A percentile compares a stretch with the other conserved stretches of the same genome.
Conservation (phyloP, 176 grass and related monocot species). For the Ampelocalamus luodianensis region DNA sequence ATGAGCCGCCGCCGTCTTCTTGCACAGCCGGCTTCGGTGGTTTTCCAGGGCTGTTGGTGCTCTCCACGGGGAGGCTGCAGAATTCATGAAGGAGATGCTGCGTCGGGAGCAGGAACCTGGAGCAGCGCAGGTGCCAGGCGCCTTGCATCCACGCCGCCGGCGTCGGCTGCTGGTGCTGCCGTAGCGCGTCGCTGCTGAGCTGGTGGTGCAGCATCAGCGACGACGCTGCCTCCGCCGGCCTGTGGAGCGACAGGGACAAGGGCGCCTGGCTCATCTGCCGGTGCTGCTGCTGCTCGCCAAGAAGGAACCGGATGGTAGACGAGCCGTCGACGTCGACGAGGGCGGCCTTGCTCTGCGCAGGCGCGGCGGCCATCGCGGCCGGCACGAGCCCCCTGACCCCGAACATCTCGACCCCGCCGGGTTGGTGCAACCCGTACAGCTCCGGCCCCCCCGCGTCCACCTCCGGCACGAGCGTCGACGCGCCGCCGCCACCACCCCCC, state of each 20-base stretch:
- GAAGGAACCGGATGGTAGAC: conserved; percentile 36
- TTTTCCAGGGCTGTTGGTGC: not conserved
- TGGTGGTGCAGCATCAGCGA: conserved; percentile 48
- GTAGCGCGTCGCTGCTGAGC: not conserved
- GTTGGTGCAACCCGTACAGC: conserved; percentile 54
- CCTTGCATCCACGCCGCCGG: conserved; percentile 36
- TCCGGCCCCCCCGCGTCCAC: conserved; percentile 51
- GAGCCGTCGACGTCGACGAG: conserved; percentile 26
- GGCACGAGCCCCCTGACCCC: conserved; percentile 37
- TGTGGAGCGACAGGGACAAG: conserved; percentile 51
- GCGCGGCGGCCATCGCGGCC: conserved; percentile 6
- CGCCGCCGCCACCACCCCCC: not conserved
- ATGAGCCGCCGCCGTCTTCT: conserved; percentile 47
- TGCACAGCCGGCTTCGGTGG: conserved; percentile 3
- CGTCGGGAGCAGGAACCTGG: conserved; percentile 71
- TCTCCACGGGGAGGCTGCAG: conserved; percentile 53
- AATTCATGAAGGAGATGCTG: conserved; percentile 77
- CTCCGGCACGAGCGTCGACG: conserved; percentile 46
- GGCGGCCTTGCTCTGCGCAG: conserved; percentile 43
- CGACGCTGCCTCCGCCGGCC: conserved; percentile 32
- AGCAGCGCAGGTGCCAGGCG: conserved; percentile 49
- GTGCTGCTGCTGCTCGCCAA: conserved; percentile 22
- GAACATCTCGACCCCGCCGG: conserved; percentile 57
- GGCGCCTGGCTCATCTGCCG: conserved; percentile 34
- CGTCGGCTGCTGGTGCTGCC: not conserved